These are phyloP conservation scores for Crithidia fasciculata DNA, from an alignment of 208 protist species.

Conservation along the genomic window DNA sequence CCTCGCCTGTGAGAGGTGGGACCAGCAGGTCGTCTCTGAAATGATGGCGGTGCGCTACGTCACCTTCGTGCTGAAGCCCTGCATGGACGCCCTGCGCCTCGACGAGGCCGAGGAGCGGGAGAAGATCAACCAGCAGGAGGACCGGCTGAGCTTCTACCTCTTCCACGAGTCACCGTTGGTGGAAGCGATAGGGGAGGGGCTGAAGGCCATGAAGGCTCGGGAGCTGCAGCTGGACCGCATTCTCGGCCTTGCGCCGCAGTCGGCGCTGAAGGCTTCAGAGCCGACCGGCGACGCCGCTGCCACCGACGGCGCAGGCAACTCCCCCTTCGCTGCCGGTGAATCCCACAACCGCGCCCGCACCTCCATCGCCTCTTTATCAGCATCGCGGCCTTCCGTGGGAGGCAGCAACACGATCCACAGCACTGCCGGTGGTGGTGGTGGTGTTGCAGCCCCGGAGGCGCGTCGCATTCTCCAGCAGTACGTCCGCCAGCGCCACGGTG, in stretches of 20 bases:
- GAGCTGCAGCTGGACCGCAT: conserved; percentile 50
- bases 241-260: conserved; percentile 4
- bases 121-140: conserved; percentile 55
- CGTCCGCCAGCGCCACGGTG: conserved; percentile 32
- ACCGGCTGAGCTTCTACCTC: conserved; percentile 55
- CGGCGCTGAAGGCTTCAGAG: neutral
- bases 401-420: neutral
- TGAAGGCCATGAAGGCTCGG: conserved; percentile 44
- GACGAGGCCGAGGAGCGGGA: conserved; percentile 45
- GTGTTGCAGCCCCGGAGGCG: conserved; percentile 38
- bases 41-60: conserved; percentile 85
- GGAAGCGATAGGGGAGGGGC: conserved; percentile 31
- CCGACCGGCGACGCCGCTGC: neutral
- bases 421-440: neutral
- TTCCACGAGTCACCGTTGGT: conserved; percentile 51
- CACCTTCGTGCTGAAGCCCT: conserved; percentile 75
- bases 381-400: neutral
- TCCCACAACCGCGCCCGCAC: neutral
- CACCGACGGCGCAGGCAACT: neutral
- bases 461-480: conserved; percentile 57
- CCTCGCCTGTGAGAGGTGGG: conserved; percentile 60
- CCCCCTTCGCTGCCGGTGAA: neutral
- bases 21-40: conserved; percentile 58
- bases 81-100: conserved; percentile 61
- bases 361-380: neutral